Percentiles rank a stretch among this genome's conserved stretches.
phyloP scores from a whole-genome alignment of 139 green algal genomes.

The Limnomonas spitsbergensis region DNA sequence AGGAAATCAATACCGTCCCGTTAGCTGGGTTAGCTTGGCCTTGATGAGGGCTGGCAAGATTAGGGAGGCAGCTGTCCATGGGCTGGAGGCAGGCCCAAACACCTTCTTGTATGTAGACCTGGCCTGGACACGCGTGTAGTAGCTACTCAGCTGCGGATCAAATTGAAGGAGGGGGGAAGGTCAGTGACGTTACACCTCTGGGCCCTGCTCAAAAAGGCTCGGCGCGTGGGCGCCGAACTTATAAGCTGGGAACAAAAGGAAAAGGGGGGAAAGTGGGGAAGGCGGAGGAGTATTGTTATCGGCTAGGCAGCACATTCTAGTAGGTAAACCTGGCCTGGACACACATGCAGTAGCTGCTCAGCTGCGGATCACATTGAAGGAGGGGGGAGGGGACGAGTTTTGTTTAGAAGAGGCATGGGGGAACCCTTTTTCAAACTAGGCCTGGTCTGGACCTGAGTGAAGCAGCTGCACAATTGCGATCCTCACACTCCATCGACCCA shows the following conservation, averaged over 20 bases:
- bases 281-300: too few species aligned
- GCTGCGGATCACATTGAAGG: neutral
- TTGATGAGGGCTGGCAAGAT: conserved; percentile 80
- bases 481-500: too few species aligned
- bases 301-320: neutral
- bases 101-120: neutral
- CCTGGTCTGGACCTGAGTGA: neutral
- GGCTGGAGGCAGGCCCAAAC: neutral
- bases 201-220: neutral
- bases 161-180: neutral
- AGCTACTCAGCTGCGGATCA: neutral
- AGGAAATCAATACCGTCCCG: too few species aligned
- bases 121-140: neutral
- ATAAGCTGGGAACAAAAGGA: neutral
- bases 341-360: neutral
- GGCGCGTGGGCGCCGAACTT: neutral
- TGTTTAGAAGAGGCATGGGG: too few species aligned
- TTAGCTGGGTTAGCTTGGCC: too few species aligned
- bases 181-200: neutral
- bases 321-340: neutral
- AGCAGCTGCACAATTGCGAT: neutral
- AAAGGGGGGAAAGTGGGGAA: neutral
- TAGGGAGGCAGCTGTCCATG: conserved; percentile 66
- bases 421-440: too few species aligned
- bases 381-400: neutral